These are phyloP conservation scores for Coprinopsis marcescibilis DNA, from an alignment of 768 basidiomycete genomes.

Conservation along the genomic window DNA sequence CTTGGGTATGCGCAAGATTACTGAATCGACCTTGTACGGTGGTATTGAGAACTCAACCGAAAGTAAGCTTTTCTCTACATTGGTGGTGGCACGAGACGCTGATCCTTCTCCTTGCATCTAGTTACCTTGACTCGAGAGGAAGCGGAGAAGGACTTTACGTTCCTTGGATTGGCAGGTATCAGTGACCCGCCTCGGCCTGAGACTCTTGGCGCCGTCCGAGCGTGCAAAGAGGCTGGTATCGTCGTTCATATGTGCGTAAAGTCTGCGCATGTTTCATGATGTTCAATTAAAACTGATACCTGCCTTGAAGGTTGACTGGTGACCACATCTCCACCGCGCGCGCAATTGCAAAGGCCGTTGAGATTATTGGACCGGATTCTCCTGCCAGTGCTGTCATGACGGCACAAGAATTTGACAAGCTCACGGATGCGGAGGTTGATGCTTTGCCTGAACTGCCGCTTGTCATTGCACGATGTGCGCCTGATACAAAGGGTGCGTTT, in stretches of 20 bases:
- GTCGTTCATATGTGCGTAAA: constrained; percentile 40
- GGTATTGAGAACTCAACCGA: too few relatives aligned
- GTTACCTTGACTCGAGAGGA: constrained; percentile 40
- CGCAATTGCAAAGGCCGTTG: constrained; percentile 46
- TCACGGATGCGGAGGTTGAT: constrained; percentile 47
- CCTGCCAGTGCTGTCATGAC: constrained; percentile 35
- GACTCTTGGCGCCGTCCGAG: constrained; percentile 43
- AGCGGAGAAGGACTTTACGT: constrained; percentile 40
- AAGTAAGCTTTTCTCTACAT: too few relatives aligned
- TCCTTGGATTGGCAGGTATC: constrained; percentile 50
- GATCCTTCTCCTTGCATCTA: too few relatives aligned
- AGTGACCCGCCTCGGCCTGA: constrained; percentile 54
- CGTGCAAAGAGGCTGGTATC: constrained; percentile 47
- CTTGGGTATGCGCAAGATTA: constrained; percentile 24
- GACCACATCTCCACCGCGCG: constrained; percentile 48
- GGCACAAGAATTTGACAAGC: constrained; percentile 45
- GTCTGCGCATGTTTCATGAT: not conserved
- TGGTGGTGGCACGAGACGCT: too few relatives aligned
- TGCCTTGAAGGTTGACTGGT: constrained; percentile 42
- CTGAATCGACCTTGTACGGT: too few relatives aligned
- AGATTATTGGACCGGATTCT: constrained; percentile 38
- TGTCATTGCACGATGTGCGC: constrained; percentile 55
- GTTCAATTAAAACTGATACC: not conserved
- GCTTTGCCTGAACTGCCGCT: constrained; percentile 46
- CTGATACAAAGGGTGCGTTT: constrained; percentile 34